Conservation (phyloP, 2,329 filamentous ascomycete genomes). For the Ophiostoma fasciatum region DNA sequence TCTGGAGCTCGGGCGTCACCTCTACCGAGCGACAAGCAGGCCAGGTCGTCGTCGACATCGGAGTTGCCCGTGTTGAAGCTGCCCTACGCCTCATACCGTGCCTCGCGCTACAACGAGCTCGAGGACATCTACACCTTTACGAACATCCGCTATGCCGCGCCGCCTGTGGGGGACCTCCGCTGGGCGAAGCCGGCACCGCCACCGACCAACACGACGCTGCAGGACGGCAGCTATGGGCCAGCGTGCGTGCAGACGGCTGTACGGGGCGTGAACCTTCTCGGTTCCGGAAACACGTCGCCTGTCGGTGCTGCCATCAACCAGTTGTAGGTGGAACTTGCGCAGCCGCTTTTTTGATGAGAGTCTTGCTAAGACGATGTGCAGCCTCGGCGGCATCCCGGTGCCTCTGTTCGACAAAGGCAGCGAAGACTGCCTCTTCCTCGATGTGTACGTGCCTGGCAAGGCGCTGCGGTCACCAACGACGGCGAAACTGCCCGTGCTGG, state of each 20-base stretch:
- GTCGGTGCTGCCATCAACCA: slow-evolving; percentile 20
- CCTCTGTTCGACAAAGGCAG: slow-evolving; percentile 17
- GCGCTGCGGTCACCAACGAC: slow-evolving; percentile 21
- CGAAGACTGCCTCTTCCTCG: slow-evolving; percentile 35
- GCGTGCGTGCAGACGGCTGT: slow-evolving; percentile 15
- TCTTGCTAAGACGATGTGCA: too few relatives aligned
- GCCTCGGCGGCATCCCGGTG: slow-evolving; percentile 19
- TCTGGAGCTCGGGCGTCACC: slow-evolving; percentile 4
- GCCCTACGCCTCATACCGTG: slow-evolving; percentile 15
- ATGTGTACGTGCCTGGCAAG: slow-evolving; percentile 30
- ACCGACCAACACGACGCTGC: slow-evolving; percentile 11
- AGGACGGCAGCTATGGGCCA: slow-evolving; percentile 16
- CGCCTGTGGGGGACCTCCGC: slow-evolving; percentile 24
- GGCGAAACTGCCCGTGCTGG: slow-evolving; percentile 26
- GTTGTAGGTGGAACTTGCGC: slow-evolving; percentile 14
- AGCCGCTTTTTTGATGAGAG: slow-evolving; percentile 6
- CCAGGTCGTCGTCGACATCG: slow-evolving; percentile 1
- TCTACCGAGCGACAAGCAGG: slow-evolving; percentile 1
- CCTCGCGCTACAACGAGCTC: slow-evolving; percentile 10
- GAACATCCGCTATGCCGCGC: slow-evolving; percentile 29
- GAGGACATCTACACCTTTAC: slow-evolving; percentile 22
- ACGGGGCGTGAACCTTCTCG: slow-evolving; percentile 17
- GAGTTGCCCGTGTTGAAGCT: slow-evolving; percentile 15
- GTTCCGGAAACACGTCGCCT: slow-evolving; percentile 19
- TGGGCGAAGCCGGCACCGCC: slow-evolving; percentile 26